Evolutionary conservation across 441 rosid genomes (phyloP), one percentile per base, ranked within the genome.

Genomic region (Arabidopsis hybrid): DNA sequence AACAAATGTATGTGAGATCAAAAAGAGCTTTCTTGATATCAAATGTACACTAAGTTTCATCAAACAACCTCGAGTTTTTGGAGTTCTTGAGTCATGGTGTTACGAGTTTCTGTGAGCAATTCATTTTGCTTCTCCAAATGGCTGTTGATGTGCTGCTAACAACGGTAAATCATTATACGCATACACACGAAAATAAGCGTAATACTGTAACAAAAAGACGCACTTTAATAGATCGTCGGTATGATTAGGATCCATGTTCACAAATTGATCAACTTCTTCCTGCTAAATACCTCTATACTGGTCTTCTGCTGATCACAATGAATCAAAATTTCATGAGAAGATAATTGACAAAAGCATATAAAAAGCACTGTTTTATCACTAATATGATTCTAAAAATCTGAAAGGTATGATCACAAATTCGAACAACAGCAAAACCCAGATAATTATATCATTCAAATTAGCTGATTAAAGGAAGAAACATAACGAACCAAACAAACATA

Each of bases 201-300:
- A 45, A 31, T 6, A 16, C 4, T 14, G 9, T 16, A 32, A 47
- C 31, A 6, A 1, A 6, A 1, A 47, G 16, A 64, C 69, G 4
- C 16, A 47, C 57, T 32, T 63, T 63, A 63, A 14, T 18, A 63
- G 1, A 47, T 17, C 4, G 1, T 64, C 32, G 7, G 32, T 32
- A 64, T 16, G 69, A 47, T 46, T 42, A 9, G 14, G 56, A 32
- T 46, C 56, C 68, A 64, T 46, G 68, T 63, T 31, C 29, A 63
- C 29, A 63, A 63, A 29, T 29, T 5, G 4, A 8, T 7, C 51
- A 46, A 14, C 56, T 63, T 63, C 65, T 52, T 6, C 7, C 18
- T n/a, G 2, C 1, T 35, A 8, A 35, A 35, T 35, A 7, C 39
- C 42, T 34, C n/a, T 21, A 3, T 11, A 21, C 31, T 11, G 7